Base-by-base conservation (phyloP, 768 basidiomycete genomes). In the Piloderma croceum region DNA sequence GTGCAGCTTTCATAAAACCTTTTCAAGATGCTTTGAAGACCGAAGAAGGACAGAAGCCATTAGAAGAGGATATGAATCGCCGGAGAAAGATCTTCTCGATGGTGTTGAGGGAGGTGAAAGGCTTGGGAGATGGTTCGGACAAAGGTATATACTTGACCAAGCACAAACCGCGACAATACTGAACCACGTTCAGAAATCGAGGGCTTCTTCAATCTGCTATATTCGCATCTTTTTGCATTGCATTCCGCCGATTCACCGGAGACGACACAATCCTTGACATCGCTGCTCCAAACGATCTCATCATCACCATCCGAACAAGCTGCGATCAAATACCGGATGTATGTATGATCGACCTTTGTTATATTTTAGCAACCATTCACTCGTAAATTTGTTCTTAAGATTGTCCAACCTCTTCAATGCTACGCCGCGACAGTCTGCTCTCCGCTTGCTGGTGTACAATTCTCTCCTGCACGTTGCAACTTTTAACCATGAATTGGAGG, bases 161-260 rank as follows among this genome's bases (percentile, higher is more conserved):
- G n/a, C n/a, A n/a, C n/a, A n/a, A n/a, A n/a, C n/a, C n/a, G n/a
- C n/a, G n/a, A n/a, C n/a, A n/a, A n/a, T n/a, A n/a, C n/a, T 53
- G 5, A 52, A 29, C 22, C 22, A 39, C 23, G 17, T 31, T 18
- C 57, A 86, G 83, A 91, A 64, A 79, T 80, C 47, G 87, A 90
- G 64, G 89, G 89, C 15, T 90, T 90, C 61, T 90, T 89, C 71
- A 90, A 90, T 60, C 71, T 90, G 24, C 57, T 90, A 31, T 83
- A 76, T 52, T 74, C 87, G 3, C 85, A 90, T 63, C 55, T 89
- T 27, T 72, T 85, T 47, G 60, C 72, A 7, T 63, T 85, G 19
- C 81, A 76, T 61, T 61, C 76, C 6, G 45, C 63, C 34, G 71
- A 76, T 41, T 72, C 78, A 5, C 56, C 74, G 13, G 78, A 82